Evolutionary conservation across 2,329 filamentous ascomycete species (phyloP).

Genomic region (Harringtonia aguacate): DNA sequence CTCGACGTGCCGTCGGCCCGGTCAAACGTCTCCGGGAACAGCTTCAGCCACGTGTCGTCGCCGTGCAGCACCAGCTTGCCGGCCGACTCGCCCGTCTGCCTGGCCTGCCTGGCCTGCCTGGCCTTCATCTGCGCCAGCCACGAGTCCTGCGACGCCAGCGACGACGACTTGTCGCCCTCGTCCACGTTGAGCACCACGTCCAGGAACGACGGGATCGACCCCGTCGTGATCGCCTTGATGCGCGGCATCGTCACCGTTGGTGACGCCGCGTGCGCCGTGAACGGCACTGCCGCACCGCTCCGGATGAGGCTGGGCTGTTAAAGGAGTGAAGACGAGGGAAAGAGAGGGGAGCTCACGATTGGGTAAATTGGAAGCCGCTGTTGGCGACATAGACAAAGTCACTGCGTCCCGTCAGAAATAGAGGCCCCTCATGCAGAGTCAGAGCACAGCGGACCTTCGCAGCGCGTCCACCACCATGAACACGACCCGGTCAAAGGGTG

Average conservation of each 20-base stretch:
- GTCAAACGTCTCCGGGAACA: constrained; percentile 83
- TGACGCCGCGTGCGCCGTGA: constrained; percentile 90
- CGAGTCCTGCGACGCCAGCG: constrained; percentile 78
- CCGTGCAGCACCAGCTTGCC: constrained; percentile 90
- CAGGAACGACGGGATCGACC: constrained; percentile 94
- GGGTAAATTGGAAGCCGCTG: constrained; percentile 80
- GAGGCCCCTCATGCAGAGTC: no score
- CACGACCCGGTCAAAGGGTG: constrained; percentile 78
- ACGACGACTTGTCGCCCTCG: constrained; percentile 85
- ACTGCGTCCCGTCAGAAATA: constrained; percentile 33
- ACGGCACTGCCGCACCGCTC: constrained; percentile 74
- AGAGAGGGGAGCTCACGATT: constrained; percentile 49
- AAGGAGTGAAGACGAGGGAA: not conserved
- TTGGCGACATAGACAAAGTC: constrained; percentile 81
- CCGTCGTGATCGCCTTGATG: constrained; percentile 93
- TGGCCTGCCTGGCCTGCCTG: constrained; percentile 27
- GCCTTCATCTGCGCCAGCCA: constrained; percentile 91
- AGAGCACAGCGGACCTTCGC: constrained; percentile 64
- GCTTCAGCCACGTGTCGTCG: constrained; percentile 95
- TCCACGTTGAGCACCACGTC: constrained; percentile 96
- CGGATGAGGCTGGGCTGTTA: constrained; percentile 60
- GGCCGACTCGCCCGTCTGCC: no score
- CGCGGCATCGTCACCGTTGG: constrained; percentile 98
- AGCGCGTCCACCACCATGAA: constrained; percentile 98
- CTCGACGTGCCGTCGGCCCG: constrained; percentile 88